Evolutionary conservation across 345 rosid genomes (phyloP), one percentile per base, ranked within the genome.

Genomic region (Linum tenue): DNA sequence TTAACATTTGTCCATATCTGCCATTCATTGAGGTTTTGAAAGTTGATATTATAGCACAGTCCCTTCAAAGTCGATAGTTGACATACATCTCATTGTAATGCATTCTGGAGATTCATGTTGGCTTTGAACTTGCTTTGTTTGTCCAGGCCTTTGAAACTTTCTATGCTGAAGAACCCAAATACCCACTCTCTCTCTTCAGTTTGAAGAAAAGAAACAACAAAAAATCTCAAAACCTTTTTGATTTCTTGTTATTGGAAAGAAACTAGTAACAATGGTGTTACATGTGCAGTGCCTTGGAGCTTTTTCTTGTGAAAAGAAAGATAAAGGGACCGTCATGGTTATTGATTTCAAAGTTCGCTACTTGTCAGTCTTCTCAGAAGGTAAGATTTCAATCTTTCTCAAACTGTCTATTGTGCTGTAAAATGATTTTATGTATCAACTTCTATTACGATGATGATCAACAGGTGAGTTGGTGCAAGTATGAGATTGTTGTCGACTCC

Each of bases 401-500:
- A 48, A 48, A 5, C 14, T 48, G 3, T 62, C 64, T 53, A 14
- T 10, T 64, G 22, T 55, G 48, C 37, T 63, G 72, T 66, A 57
- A 57, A 2, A 74, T 35, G 66, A 60, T 37, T 64, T 39, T 5
- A 62, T 63, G 44, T 48, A 22, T 22, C 1, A 55, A 42, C 5
- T 62, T 69, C 59, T 59, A 60, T 59, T 73, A 39, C 69, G 60
- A 71, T 67, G 69, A 65, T 67, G 64, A 69, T 77, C 64, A 8
- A 64, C 79, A 90, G 99, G 89, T 90, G 71, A 94, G 99, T 81
- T 90, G 96, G 99, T 94, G 99, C 87, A 90, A 84, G 78, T 88
- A 84, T 83, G 99, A 94, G 82, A 71, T 94, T 55, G 73, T 65
- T 72, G 79, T 86, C 67, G 88, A 84, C 66, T 83, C 81, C 69